phyloP scores from a whole-genome alignment of 2,329 filamentous ascomycete genomes.

The Whalleya microplaca region DNA sequence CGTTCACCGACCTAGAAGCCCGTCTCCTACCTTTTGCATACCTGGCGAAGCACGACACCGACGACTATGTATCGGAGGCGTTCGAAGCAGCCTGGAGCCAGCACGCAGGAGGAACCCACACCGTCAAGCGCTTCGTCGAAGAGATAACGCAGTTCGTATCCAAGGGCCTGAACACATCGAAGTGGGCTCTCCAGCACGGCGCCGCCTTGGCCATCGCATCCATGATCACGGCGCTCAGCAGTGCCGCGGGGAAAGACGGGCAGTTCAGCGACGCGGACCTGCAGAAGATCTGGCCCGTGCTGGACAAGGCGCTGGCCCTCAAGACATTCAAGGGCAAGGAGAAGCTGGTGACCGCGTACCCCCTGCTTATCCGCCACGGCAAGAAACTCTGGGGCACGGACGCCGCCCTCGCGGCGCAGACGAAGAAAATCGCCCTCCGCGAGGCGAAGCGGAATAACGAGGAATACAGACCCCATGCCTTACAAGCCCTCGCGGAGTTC shows the following conservation, averaged over 20 bases:
- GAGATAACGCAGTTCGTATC: slow-evolving; percentile 77
- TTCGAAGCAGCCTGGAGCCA: slow-evolving; percentile 88
- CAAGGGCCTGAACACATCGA: slow-evolving; percentile 73
- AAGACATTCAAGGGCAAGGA: slow-evolving; percentile 97
- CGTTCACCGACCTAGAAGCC: slow-evolving; percentile 77
- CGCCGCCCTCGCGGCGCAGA: slow-evolving; percentile 58
- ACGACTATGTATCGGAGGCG: slow-evolving; percentile 77
- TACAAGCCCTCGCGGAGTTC: slow-evolving; percentile 73
- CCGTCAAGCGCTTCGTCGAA: slow-evolving; percentile 79
- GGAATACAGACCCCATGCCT: slow-evolving; percentile 77
- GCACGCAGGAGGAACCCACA: slow-evolving; percentile 82
- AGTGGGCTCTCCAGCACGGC: slow-evolving; percentile 90
- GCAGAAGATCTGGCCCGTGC: slow-evolving; percentile 74
- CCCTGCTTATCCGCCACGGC: slow-evolving; percentile 72
- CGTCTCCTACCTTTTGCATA: slow-evolving; percentile 85
- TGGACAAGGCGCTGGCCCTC: slow-evolving; percentile 79
- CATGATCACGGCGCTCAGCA: slow-evolving; percentile 67
- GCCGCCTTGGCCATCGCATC: slow-evolving; percentile 81
- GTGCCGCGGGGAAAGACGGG: slow-evolving; percentile 58
- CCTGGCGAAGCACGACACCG: slow-evolving; percentile 81
- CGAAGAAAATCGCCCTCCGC: slow-evolving; percentile 79
- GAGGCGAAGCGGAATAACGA: slow-evolving; percentile 93
- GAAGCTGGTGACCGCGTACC: slow-evolving; percentile 77
- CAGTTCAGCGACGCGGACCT: slow-evolving; percentile 65
- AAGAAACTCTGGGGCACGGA: slow-evolving; percentile 61